These are phyloP conservation scores for Trebouxiophyceae sp. DNA, from an alignment of 163 green algal genomes.

Conservation along the genomic window DNA sequence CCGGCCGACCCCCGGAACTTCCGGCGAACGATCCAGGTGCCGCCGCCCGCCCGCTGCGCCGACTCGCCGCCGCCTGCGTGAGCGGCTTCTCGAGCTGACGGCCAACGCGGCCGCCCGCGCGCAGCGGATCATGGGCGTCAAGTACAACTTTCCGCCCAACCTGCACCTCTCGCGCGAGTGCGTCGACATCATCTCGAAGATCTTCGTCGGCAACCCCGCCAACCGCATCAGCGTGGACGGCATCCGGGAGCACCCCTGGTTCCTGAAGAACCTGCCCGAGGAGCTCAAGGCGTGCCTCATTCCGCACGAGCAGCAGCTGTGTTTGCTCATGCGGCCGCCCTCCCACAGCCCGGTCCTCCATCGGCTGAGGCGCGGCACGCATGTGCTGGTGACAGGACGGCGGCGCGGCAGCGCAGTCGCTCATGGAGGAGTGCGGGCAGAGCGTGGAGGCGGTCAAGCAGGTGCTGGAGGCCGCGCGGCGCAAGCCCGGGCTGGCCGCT, in stretches of 20 bases:
- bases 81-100: too few species aligned
- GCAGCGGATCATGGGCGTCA: conserved; percentile 89
- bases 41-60: too few species aligned
- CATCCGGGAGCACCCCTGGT: conserved; percentile 90
- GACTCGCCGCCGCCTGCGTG: too few species aligned
- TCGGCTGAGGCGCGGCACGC: background rate
- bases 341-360: background rate
- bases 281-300: conserved; percentile 56
- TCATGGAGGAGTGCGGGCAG: conserved; percentile 45
- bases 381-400: conserved; percentile 21
- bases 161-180: conserved; percentile 78
- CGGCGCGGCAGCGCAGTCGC: conserved; percentile 22
- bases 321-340: background rate
- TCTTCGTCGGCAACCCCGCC: conserved; percentile 84
- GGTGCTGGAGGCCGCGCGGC: background rate
- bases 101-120: too few species aligned
- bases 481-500: background rate
- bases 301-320: conserved; percentile 1
- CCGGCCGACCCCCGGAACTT: conserved; percentile 91
- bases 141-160: conserved; percentile 82
- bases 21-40: conserved; percentile 90
- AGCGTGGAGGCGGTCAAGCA: conserved; percentile 47
- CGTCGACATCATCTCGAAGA: conserved; percentile 81
- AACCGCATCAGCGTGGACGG: conserved; percentile 79
- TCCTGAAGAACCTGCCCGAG: conserved; percentile 73